Evolutionary conservation across 2,329 filamentous ascomycete genomes (phyloP).

Genomic region (Pleurostoma richardsiae): DNA sequence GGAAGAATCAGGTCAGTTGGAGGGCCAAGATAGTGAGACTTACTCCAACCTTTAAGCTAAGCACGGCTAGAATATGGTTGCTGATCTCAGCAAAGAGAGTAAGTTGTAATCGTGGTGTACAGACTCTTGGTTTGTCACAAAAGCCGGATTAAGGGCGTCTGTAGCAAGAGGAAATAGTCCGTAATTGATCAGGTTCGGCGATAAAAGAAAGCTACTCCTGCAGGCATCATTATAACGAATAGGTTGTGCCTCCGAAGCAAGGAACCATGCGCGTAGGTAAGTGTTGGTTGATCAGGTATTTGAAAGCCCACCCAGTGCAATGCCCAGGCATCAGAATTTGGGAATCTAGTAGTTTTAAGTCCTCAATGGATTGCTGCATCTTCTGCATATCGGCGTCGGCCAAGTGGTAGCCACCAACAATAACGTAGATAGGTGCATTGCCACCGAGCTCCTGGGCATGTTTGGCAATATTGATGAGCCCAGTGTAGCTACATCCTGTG

Average conservation of each 20-base stretch:
- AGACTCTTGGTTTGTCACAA: too few relatives aligned
- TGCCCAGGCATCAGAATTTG: constrained; percentile 48
- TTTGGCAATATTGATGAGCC: constrained; percentile 44
- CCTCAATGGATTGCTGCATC: constrained; percentile 36
- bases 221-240: constrained; percentile 4
- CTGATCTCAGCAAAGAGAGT: too few relatives aligned
- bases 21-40: not conserved
- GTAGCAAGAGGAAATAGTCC: too few relatives aligned
- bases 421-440: constrained; percentile 35
- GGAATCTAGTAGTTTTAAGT: constrained; percentile 39
- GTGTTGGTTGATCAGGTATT: constrained; percentile 43
- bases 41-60: not conserved
- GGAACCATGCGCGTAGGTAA: constrained; percentile 46
- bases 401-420: constrained; percentile 50
- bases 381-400: constrained; percentile 37
- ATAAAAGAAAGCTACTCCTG: too few relatives aligned
- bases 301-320: constrained; percentile 51
- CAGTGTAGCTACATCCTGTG: constrained; percentile 51
- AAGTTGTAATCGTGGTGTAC: too few relatives aligned
- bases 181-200: too few relatives aligned
- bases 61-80: not conserved
- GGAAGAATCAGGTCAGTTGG: not conserved
- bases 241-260: constrained; percentile 41
- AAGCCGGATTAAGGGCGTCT: too few relatives aligned
- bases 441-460: constrained; percentile 34